Evolutionary conservation across 257 asterid genomes (phyloP).

Genomic region (Eucommia ulmoides): DNA sequence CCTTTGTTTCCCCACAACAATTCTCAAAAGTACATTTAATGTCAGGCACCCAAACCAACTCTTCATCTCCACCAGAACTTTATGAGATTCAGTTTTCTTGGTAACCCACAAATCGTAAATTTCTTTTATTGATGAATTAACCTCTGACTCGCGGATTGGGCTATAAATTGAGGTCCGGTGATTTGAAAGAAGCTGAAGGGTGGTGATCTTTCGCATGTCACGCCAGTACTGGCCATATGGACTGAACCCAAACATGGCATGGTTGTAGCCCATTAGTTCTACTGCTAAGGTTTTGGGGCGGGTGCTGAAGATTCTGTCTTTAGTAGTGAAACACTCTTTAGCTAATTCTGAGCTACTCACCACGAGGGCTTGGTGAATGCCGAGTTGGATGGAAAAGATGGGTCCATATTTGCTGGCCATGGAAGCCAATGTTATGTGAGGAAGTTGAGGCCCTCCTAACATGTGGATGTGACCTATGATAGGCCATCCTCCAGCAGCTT

Average conservation of each 20-base stretch:
- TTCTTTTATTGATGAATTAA: conserved; percentile 14
- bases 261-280: conserved; percentile 11
- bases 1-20: conserved; percentile 36
- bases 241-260: conserved; percentile 17
- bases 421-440: not conserved
- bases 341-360: conserved; percentile 12
- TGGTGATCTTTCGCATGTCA: conserved; percentile 31
- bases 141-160: conserved; percentile 28
- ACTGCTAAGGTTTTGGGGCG: conserved; percentile 10
- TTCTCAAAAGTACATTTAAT: conserved; percentile 20
- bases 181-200: conserved; percentile 28
- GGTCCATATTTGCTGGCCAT: conserved; percentile 13
- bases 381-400: conserved; percentile 3
- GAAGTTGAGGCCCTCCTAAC: conserved; percentile 9
- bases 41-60: conserved; percentile 32
- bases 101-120: conserved; percentile 9
- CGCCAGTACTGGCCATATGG: conserved; percentile 60
- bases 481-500: conserved; percentile 23
- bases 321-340: conserved; percentile 13
- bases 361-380: conserved; percentile 9
- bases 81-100: not conserved
- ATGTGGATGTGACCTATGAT: conserved; percentile 21
- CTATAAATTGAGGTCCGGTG: conserved; percentile 23
- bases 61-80: conserved; percentile 11
- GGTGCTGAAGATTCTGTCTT: conserved; percentile 10